Evolutionary conservation across 23 red algal species (phyloP), one percentile per base, ranked within the genome.

Genomic region (Gracilariopsis chorda): DNA sequence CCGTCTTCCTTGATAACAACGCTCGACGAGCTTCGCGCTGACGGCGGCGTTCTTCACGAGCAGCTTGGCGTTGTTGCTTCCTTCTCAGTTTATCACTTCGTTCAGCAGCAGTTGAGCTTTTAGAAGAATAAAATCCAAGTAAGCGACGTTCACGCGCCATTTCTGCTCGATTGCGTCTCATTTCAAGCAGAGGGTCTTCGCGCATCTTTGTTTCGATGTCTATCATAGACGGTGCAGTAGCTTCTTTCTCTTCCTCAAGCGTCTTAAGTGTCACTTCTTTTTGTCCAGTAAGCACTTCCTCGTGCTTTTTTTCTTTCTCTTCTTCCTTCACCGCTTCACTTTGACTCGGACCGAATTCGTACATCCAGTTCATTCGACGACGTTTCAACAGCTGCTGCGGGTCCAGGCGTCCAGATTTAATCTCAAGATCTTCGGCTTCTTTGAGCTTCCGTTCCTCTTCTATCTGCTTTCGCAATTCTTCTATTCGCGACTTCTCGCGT

Each of bases 321-420:
- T 55, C 42, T 51, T 56, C 72, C 3, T 51, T 64, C n/a, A 48
- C 21, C 7, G 23, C 48, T 28, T 44, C 33, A 20, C 30, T 74
- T n/a, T 51, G 43, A 49, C 48, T 77, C 5, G 78, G 77, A 32
- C 80, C 80, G 32, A 64, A 70, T 77, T 96, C 94, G 47, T 96
- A 96, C 77, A 96, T 87, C 94, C 94, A 96, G 67, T 96, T 90
- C 25, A 96, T 45, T 57, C 90, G 78, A 28, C 85, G 82, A 32
- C 85, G 77, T 80, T 95, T 90, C 28, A 74, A 42, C 2, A 92
- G 44, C 25, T 70, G 76, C 23, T 88, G 59, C 13, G 94, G 80
- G 20, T 92, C 77, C 9, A 96, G 55, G 64, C 87, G 88, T 28
- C 94, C 94, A 41, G 88, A 78, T 49, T 81, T 77, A 33, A 86